Evolutionary conservation across 1,139 yeast species (phyloP).

Genomic region (Geotrichum carabidarum): DNA sequence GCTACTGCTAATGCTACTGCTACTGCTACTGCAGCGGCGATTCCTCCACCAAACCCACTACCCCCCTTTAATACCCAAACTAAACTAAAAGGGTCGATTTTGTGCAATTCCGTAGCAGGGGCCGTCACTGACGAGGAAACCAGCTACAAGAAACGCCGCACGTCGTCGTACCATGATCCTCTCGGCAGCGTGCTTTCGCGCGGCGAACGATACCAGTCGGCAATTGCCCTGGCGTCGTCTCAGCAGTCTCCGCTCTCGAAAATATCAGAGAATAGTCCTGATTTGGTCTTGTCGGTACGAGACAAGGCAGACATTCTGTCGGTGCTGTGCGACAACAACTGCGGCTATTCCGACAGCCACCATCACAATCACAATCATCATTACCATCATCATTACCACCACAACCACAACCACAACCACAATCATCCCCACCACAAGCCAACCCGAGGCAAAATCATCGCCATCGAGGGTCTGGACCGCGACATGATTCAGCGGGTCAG

Average conservation of each 20-base stretch:
- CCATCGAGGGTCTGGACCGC: slow-evolving; percentile 30
- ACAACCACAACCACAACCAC: no score
- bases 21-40: neutral
- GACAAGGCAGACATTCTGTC: slow-evolving; percentile 32
- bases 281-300: slow-evolving; percentile 21
- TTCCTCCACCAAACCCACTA: neutral
- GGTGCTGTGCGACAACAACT: slow-evolving; percentile 26
- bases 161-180: slow-evolving; percentile 33
- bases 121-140: slow-evolving; percentile 24
- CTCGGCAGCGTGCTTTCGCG: slow-evolving; percentile 21
- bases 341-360: neutral
- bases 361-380: neutral
- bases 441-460: slow-evolving; percentile 23
- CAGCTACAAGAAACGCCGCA: slow-evolving; percentile 28
- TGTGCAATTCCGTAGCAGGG: slow-evolving; percentile 18
- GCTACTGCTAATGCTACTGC: no score
- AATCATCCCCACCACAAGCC: neutral
- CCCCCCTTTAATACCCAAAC: slow-evolving; percentile 9
- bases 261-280: slow-evolving; percentile 10
- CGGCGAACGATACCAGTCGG: slow-evolving; percentile 28
- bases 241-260: slow-evolving; percentile 1
- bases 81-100: slow-evolving; percentile 11
- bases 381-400: no score
- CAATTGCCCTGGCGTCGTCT: slow-evolving; percentile 25
- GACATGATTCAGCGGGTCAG: slow-evolving; percentile 23